phyloP scores from a whole-genome alignment of 106 monocot genomes.

The Triglochin maritima region DNA sequence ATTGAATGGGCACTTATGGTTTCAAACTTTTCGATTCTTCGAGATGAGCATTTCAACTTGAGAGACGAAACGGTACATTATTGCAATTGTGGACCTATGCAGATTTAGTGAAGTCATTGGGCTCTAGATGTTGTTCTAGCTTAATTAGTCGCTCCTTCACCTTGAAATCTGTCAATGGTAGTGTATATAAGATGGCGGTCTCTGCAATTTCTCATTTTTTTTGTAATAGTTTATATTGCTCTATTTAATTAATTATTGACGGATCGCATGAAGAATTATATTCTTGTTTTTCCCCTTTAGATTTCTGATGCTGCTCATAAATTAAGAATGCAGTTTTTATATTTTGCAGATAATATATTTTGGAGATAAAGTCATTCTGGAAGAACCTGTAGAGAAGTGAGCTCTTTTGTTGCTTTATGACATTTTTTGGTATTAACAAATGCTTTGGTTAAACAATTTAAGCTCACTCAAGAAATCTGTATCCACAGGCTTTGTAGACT shows the following conservation, averaged over 20 bases:
- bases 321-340: not conserved
- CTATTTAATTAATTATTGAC: not conserved
- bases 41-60: no score
- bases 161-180: no score
- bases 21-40: no score
- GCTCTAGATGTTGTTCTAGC: no score
- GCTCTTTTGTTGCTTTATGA: not conserved
- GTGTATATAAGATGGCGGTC: no score
- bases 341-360: conserved; percentile 69
- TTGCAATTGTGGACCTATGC: no score
- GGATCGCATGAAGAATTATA: not conserved
- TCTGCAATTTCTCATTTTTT: not conserved
- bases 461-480: not conserved
- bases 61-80: no score
- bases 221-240: not conserved
- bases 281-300: not conserved
- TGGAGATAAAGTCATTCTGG: conserved; percentile 87
- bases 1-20: no score
- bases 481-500: not conserved
- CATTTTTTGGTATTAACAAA: not conserved
- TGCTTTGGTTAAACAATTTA: not conserved
- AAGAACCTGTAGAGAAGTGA: conserved; percentile 85
- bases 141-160: no score
- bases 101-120: no score
- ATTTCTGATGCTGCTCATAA: not conserved